Conservation (phyloP, 495 filamentous ascomycete genomes). For the Lophium mytilinum region DNA sequence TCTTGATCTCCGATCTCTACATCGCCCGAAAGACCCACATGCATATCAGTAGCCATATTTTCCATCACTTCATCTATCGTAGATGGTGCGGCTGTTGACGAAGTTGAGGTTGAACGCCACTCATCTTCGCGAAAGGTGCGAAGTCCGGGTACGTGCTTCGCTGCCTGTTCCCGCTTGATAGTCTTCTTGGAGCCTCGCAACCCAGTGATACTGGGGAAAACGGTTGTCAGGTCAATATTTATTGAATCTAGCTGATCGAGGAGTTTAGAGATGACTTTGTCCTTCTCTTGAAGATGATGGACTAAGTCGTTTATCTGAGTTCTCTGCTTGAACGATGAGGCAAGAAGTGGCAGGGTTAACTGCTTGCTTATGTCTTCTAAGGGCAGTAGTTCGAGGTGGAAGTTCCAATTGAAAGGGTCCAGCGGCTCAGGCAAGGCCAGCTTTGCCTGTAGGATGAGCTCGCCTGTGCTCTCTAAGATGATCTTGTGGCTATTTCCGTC, state of each 20-base stretch:
- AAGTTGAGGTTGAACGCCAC: conserved; percentile 36
- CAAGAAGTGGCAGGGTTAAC: conserved; percentile 62
- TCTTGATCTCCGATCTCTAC: conserved; percentile 18
- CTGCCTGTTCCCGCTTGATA: conserved; percentile 38
- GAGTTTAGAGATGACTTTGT: conserved; percentile 64
- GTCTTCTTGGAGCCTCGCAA: conserved; percentile 41
- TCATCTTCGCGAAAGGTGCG: conserved; percentile 41
- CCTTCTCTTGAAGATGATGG: conserved; percentile 61
- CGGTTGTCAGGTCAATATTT: conserved; percentile 55
- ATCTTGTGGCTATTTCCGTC: conserved; percentile 32
- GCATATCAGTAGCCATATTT: conserved; percentile 41
- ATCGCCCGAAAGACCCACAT: conserved; percentile 6
- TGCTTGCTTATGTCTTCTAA: conserved; percentile 48
- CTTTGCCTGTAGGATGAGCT: conserved; percentile 50
- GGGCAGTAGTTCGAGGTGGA: conserved; percentile 49
- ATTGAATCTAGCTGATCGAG: conserved; percentile 70
- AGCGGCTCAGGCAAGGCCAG: conserved; percentile 59
- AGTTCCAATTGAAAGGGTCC: conserved; percentile 59
- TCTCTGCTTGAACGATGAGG: conserved; percentile 44
- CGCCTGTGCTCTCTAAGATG: conserved; percentile 27
- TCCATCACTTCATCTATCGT: conserved; percentile 31
- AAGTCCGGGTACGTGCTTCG: conserved; percentile 48
- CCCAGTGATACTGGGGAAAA: conserved; percentile 54
- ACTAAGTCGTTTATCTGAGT: conserved; percentile 49
- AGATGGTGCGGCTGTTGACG: conserved; percentile 23